Percentiles rank a stretch among this genome's conserved stretches.
Evolutionary conservation across 352 stramenopile species (phyloP).

Genomic region (Globisporangium viniferum): DNA sequence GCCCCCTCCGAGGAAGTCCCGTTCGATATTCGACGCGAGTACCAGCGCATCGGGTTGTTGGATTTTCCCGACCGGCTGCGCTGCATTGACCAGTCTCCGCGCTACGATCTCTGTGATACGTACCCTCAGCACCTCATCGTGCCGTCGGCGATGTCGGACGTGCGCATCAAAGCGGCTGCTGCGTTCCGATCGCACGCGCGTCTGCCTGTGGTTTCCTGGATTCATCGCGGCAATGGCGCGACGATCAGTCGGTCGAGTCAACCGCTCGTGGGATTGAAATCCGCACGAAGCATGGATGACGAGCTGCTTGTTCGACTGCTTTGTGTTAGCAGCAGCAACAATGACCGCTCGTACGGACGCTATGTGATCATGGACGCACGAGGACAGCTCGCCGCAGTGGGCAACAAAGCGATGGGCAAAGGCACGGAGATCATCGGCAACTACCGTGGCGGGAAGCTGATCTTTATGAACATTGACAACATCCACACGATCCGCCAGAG

Average conservation of each 20-base stretch:
- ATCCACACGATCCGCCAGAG: slow-evolving; percentile 97
- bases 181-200: slow-evolving; percentile 70
- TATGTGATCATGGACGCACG: slow-evolving; percentile 86
- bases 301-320: slow-evolving; percentile 70
- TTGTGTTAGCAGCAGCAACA: slow-evolving; percentile 55
- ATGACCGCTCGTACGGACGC: slow-evolving; percentile 30
- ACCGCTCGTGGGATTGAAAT: slow-evolving; percentile 78
- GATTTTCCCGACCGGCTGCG: slow-evolving; percentile 56
- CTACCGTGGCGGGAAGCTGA: slow-evolving; percentile 92
- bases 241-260: slow-evolving; percentile 83
- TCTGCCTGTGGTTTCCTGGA: slow-evolving; percentile 73
- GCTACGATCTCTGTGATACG: slow-evolving; percentile 90
- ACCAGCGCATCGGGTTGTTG: slow-evolving; percentile 73
- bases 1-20: slow-evolving; percentile 71
- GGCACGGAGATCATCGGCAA: slow-evolving; percentile 95
- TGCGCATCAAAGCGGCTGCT: slow-evolving; percentile 72
- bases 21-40: slow-evolving; percentile 80
- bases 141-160: slow-evolving; percentile 89
- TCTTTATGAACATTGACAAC: slow-evolving; percentile 99
- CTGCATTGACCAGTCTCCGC: slow-evolving; percentile 72
- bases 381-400: slow-evolving; percentile 78
- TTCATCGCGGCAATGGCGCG: slow-evolving; percentile 66
- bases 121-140: slow-evolving; percentile 95
- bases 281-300: slow-evolving; percentile 68
- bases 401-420: slow-evolving; percentile 91